Conservation (phyloP, 1,284 basidiomycete genomes). For the Apiotrichum akiyoshidainum region DNA sequence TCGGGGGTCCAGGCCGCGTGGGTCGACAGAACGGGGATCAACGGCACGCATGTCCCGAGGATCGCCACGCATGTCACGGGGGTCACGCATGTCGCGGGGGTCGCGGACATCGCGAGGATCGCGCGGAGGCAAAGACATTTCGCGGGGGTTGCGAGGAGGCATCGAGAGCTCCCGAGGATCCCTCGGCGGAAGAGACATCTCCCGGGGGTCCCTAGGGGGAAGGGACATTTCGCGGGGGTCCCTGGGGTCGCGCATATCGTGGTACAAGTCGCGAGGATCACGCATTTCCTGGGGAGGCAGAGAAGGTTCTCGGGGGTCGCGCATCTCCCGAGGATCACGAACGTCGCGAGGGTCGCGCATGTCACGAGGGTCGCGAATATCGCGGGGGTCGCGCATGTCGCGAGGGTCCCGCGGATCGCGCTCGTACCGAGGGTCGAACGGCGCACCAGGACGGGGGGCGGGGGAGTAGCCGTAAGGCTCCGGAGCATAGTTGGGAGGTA, state of each 20-base stretch:
- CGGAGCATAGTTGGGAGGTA: not conserved
- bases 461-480: slow-evolving; percentile 1
- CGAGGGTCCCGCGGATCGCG: slow-evolving; percentile 6
- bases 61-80: slow-evolving; percentile 6
- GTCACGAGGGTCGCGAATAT: slow-evolving; percentile 7
- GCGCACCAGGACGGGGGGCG: slow-evolving; percentile 2
- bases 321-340: slow-evolving; percentile 3
- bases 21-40: slow-evolving; percentile 1
- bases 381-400: slow-evolving; percentile 5
- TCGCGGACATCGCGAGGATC: slow-evolving; percentile 6
- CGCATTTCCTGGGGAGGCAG: not conserved
- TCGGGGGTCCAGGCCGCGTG: too few relatives aligned
- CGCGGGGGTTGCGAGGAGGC: slow-evolving; percentile 8
- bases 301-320: slow-evolving; percentile 8
- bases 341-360: slow-evolving; percentile 9
- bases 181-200: not conserved
- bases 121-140: not conserved
- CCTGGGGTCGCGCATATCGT: too few relatives aligned
- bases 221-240: not conserved
- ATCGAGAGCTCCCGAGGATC: slow-evolving; percentile 6
- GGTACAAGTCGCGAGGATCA: not conserved
- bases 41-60: slow-evolving; percentile 6
- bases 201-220: slow-evolving; percentile 6
- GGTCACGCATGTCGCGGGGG: slow-evolving; percentile 9
- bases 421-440: slow-evolving; percentile 17